A percentile compares a stretch with the other conserved stretches of the same genome.
These are phyloP conservation scores for Beauveria caledonica DNA, from an alignment of 2,329 filamentous ascomycete genomes.

Conservation along the genomic window DNA sequence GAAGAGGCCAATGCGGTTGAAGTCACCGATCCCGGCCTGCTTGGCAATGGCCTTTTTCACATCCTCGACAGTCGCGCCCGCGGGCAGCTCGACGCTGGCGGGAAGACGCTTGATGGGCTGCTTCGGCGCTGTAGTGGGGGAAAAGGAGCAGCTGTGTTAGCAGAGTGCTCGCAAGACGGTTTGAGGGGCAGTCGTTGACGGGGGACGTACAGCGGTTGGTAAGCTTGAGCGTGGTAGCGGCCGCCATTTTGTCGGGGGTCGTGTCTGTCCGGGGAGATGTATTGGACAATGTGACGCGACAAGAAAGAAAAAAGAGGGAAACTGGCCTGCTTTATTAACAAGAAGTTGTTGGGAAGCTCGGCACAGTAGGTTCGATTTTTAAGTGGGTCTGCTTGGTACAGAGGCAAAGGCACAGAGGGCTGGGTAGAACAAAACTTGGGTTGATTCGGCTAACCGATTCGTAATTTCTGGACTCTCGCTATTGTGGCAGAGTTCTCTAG, in stretches of 20 bases:
- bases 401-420: not conserved
- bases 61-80: conserved; percentile 50
- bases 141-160: not conserved
- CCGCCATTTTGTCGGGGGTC: conserved; percentile 20
- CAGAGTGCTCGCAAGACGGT: not conserved
- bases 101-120: conserved; percentile 49
- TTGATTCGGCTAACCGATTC: no score
- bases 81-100: conserved; percentile 37
- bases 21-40: conserved; percentile 42
- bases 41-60: conserved; percentile 49
- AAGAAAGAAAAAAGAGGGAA: not conserved
- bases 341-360: conserved; percentile 9
- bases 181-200: not conserved
- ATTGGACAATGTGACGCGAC: not conserved
- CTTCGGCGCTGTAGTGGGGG: conserved; percentile 31
- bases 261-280: not conserved
- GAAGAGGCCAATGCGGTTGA: conserved; percentile 55
- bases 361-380: not conserved
- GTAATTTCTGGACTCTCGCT: not conserved
- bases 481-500: no score
- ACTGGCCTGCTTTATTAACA: not conserved
- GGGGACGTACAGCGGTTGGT: conserved; percentile 30
- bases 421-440: no score
- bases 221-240: conserved; percentile 32
- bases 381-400: conserved; percentile 1